A percentile compares a stretch with the other conserved stretches of the same genome.
Conservation (phyloP, 2,329 filamentous ascomycete genomes). For the Magnaporthiopsis incrustans region DNA sequence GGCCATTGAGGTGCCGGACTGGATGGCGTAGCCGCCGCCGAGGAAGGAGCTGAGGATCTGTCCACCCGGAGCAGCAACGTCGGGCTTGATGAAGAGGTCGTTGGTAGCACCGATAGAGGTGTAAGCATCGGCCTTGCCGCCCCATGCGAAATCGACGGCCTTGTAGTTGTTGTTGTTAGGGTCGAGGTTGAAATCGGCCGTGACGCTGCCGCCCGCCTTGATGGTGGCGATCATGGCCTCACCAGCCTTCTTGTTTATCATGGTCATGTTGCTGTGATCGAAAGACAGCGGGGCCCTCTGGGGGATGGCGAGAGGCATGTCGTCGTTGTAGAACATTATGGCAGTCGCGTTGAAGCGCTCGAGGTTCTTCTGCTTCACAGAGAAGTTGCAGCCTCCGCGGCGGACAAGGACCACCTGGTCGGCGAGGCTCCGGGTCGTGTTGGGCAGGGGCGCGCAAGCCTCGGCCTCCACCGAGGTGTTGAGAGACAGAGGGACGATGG, state of each 20-base stretch:
- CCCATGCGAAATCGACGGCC: constrained; percentile 13
- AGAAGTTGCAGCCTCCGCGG: constrained; percentile 19
- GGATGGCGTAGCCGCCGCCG: constrained; percentile 25
- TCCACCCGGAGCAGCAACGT: constrained; percentile 34
- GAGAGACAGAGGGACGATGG: constrained; percentile 18
- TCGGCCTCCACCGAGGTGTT: constrained; percentile 18
- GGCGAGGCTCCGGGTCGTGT: constrained; percentile 28
- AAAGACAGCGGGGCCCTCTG: background rate
- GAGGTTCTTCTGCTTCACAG: constrained; percentile 21
- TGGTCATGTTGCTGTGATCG: constrained; percentile 10
- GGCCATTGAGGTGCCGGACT: constrained; percentile 47
- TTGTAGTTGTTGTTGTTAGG: constrained; percentile 7
- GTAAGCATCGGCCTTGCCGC: constrained; percentile 29
- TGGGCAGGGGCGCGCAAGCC: constrained; percentile 30
- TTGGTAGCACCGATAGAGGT: constrained; percentile 35
- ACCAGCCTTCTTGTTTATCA: constrained; percentile 20
- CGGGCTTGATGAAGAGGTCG: constrained; percentile 34
- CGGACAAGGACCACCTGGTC: constrained; percentile 32
- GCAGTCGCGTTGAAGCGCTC: constrained; percentile 20
- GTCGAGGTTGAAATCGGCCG: constrained; percentile 17
- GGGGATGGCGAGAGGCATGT: background rate
- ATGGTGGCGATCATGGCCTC: constrained; percentile 23
- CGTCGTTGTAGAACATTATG: constrained; percentile 23
- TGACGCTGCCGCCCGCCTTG: constrained; percentile 22
- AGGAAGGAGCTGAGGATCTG: constrained; percentile 38